phyloP scores from a whole-genome alignment of 2,329 filamentous ascomycete species.

The Xylaria digitata region DNA sequence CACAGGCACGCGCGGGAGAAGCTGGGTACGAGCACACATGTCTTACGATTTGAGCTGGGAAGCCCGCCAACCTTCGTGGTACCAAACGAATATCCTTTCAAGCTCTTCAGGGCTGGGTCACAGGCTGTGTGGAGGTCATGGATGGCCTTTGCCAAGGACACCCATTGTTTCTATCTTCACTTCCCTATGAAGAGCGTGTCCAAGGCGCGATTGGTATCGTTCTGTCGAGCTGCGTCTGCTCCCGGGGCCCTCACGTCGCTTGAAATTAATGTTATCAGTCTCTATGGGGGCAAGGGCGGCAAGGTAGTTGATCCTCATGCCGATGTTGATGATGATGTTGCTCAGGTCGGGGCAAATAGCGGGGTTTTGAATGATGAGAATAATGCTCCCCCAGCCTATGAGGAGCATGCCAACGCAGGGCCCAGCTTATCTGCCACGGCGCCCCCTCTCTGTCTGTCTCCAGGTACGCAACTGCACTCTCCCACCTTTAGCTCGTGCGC shows the following conservation, averaged over 20 bases:
- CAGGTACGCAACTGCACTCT: slow-evolving; percentile 9
- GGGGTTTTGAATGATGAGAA: neutral
- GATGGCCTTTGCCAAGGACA: slow-evolving; percentile 18
- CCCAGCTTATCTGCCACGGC: slow-evolving; percentile 2
- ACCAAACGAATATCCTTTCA: slow-evolving; percentile 17
- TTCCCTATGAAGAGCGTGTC: slow-evolving; percentile 24
- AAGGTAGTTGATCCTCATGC: slow-evolving; percentile 18
- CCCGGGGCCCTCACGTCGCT: slow-evolving; percentile 4
- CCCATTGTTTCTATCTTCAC: slow-evolving; percentile 25
- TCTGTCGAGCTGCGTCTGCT: slow-evolving; percentile 22
- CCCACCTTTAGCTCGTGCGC: neutral
- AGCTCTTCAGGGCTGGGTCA: slow-evolving; percentile 22
- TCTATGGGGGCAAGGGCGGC: slow-evolving; percentile 31
- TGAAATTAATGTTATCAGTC: slow-evolving; percentile 16
- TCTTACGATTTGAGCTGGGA: slow-evolving; percentile 24
- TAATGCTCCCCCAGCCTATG: slow-evolving; percentile 23
- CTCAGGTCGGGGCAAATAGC: neutral
- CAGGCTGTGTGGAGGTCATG: slow-evolving; percentile 24
- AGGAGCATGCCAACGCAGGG: slow-evolving; percentile 13
- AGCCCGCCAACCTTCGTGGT: slow-evolving; percentile 23
- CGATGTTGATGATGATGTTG: neutral
- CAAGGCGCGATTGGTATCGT: slow-evolving; percentile 16
- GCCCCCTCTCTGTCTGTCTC: slow-evolving; percentile 19
- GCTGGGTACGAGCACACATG: slow-evolving; percentile 19
- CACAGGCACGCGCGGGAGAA: slow-evolving; percentile 20